Percentiles rank a stretch among this genome's conserved stretches.
Evolutionary conservation across 2,329 filamentous ascomycete genomes (phyloP).

Genomic region (Parasarocladium wereldwijsianum): DNA sequence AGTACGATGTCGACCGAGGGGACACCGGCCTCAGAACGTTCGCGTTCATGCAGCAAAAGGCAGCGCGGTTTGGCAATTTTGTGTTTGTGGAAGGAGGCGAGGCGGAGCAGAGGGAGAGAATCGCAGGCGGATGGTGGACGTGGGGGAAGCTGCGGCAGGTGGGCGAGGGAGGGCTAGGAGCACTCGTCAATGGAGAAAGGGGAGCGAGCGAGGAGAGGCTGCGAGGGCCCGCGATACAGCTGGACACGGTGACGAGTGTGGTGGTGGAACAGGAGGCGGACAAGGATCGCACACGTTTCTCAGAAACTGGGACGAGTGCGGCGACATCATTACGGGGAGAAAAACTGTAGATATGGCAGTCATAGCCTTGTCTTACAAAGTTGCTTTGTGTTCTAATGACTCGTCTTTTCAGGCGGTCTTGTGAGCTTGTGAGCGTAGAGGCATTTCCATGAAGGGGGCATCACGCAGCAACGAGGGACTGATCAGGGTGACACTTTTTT

Average conservation of each 20-base stretch:
- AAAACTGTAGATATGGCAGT: no score
- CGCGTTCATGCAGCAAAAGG: conserved; percentile 31
- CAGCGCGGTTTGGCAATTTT: conserved; percentile 25
- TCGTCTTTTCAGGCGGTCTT: no score
- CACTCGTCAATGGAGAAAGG: conserved; percentile 5
- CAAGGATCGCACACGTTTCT: conserved; percentile 7
- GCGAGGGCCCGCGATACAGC: conserved; percentile 24
- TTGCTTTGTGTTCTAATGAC: no score
- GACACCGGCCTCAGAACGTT: conserved; percentile 38
- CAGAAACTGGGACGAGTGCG: background rate
- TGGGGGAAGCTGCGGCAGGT: conserved; percentile 9
- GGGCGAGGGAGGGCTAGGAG: conserved; percentile 5
- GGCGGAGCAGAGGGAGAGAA: conserved; percentile 6
- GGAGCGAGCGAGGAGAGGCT: conserved; percentile 16
- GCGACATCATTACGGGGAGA: no score
- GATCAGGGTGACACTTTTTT: no score
- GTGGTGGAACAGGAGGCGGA: conserved; percentile 22
- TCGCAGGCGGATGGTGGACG: conserved; percentile 14
- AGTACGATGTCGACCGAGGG: conserved; percentile 20
- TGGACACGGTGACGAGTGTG: conserved; percentile 27
- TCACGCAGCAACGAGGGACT: no score
- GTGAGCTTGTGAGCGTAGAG: no score
- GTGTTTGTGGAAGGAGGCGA: conserved; percentile 20
- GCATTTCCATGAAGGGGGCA: no score
- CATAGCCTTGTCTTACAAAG: no score